Conservation (phyloP, 108 stramenopile species). For the Cylindrotheca closterium region DNA sequence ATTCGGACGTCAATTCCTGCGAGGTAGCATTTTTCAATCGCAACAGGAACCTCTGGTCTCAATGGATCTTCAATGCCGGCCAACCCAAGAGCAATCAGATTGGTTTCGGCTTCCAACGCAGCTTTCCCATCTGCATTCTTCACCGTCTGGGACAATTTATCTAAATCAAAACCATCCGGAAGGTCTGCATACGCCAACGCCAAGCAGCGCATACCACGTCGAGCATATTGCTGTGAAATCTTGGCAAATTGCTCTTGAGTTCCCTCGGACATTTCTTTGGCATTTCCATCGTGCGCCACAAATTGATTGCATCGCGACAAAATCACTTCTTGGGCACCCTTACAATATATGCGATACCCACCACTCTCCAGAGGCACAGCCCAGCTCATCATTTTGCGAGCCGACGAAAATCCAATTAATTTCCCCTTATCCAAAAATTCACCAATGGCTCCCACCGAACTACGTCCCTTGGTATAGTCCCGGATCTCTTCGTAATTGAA, state of each 20-base stretch:
- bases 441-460: slow-evolving; percentile 53
- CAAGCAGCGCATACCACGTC: slow-evolving; percentile 82
- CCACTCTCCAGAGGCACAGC: slow-evolving; percentile 67
- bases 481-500: slow-evolving; percentile 64
- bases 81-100: slow-evolving; percentile 70
- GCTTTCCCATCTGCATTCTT: slow-evolving; percentile 73
- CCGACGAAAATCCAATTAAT: slow-evolving; percentile 84
- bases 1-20: slow-evolving; percentile 97
- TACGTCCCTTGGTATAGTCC: slow-evolving; percentile 65
- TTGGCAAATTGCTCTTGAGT: slow-evolving; percentile 25
- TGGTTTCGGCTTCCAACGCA: slow-evolving; percentile 66
- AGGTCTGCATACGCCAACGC: slow-evolving; percentile 82
- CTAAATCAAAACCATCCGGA: slow-evolving; percentile 60
- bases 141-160: slow-evolving; percentile 39
- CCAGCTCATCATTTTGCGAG: slow-evolving; percentile 93
- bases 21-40: slow-evolving; percentile 81
- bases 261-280: slow-evolving; percentile 36
- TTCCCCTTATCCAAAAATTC: slow-evolving; percentile 72
- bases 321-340: slow-evolving; percentile 86
- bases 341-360: slow-evolving; percentile 80
- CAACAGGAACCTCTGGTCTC: slow-evolving; percentile 86
- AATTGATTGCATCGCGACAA: slow-evolving; percentile 51
- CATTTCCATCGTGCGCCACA: slow-evolving; percentile 25
- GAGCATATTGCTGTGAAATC: slow-evolving; percentile 59
- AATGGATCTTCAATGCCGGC: slow-evolving; percentile 98